These are phyloP conservation scores for Lachnellula suecica DNA, from an alignment of 2,329 filamentous ascomycete species.

Conservation along the genomic window DNA sequence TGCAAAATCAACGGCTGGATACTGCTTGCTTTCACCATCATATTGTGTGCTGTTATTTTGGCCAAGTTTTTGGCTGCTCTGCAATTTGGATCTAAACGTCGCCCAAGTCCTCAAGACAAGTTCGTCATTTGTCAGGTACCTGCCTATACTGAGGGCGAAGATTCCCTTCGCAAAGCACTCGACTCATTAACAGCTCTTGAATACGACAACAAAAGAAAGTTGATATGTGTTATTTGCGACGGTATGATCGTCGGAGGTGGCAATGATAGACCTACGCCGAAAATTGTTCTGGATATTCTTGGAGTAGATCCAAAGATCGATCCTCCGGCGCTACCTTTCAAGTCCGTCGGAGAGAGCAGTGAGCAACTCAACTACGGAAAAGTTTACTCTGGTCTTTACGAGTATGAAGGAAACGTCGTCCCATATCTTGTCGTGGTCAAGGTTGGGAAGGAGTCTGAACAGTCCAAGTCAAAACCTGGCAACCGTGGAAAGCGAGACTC, in stretches of 20 bases:
- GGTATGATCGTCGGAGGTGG: slow-evolving; percentile 95
- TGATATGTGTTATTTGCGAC: slow-evolving; percentile 95
- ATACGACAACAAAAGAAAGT: slow-evolving; percentile 97
- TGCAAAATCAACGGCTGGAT: slow-evolving; percentile 93
- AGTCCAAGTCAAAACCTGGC: slow-evolving; percentile 85
- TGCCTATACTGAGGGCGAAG: slow-evolving; percentile 96
- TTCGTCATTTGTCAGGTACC: slow-evolving; percentile 99
- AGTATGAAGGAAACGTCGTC: slow-evolving; percentile 96
- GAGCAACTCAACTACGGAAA: slow-evolving; percentile 98
- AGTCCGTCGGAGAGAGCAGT: slow-evolving; percentile 82
- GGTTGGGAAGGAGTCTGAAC: slow-evolving; percentile 94
- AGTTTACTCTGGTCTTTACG: slow-evolving; percentile 96
- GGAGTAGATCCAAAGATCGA: slow-evolving; percentile 97
- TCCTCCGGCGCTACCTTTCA: slow-evolving; percentile 90
- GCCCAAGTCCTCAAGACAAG: slow-evolving; percentile 90
- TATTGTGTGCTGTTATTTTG: slow-evolving; percentile 76
- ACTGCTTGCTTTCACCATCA: slow-evolving; percentile 79
- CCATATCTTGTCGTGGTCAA: slow-evolving; percentile 96
- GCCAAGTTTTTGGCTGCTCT: slow-evolving; percentile 91
- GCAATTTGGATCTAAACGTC: slow-evolving; percentile 88
- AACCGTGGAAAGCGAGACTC: slow-evolving; percentile 99
- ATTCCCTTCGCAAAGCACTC: slow-evolving; percentile 86
- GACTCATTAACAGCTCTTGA: slow-evolving; percentile 92
- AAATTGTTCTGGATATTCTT: slow-evolving; percentile 95
- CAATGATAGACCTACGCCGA: slow-evolving; percentile 94